Evolutionary conservation across 495 filamentous ascomycete genomes (phyloP), one percentile per base, ranked within the genome.

Genomic region (Neurospora hispaniola): DNA sequence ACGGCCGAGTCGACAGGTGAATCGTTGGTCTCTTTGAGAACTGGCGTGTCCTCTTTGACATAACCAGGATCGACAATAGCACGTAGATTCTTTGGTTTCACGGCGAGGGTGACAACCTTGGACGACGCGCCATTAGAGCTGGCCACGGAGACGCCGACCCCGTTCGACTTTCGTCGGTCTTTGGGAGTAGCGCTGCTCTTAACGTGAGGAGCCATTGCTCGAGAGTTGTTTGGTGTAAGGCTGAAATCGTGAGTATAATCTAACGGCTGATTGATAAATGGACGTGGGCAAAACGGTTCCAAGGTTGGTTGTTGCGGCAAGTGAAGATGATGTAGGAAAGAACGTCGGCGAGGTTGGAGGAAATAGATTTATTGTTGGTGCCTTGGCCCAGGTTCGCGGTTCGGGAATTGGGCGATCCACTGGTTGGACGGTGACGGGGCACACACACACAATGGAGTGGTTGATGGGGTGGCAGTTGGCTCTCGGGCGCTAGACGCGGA

Each of bases 151-250:
- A 75, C 71, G 10, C 73, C 48, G 2, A 70, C 59, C 46, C 71
- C 77, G 74, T 70, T 74, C n/a, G 79, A 80, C 79, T 84, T 85
- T 73, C 83, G 82, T n/a, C 84, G 82, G 72, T 85, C 84, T 75
- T 85, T 85, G 78, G 75, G 73, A 72, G 80, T 73, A 18, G 80
- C 78, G 54, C 14, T 66, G 41, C 78, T 71, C 78, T 85, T 85
- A 79, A 75, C 78, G 12, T 76, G 77, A 41, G 84, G 78, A 73
- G 83, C 75, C 83, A 85, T 85, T 66, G 27, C 54, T 35, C 12
- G 35, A 3, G 23, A 62, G 27, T 66, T 16, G 54, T 18, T 66
- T 8, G 54, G 27, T 27, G 54, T 66, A 66, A 66, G 27, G 27
- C 27, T 66, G 27, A 66, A 7, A 31, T 35, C 54, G 54, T 66